phyloP scores from a whole-genome alignment of 768 basidiomycete genomes.

The Hemileccinum impolitum region DNA sequence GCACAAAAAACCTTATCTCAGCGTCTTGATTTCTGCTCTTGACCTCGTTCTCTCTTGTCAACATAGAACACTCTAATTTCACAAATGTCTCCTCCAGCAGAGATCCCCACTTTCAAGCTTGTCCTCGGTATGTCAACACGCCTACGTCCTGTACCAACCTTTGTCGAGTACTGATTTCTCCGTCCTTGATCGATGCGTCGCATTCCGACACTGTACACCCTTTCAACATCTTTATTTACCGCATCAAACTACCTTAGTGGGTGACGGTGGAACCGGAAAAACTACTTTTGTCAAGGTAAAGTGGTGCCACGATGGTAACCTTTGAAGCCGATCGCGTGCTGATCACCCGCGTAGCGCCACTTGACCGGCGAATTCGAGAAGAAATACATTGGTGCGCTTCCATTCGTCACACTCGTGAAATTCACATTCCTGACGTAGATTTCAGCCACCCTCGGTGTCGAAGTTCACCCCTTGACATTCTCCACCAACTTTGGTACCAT shows the following conservation, averaged over 20 bases:
- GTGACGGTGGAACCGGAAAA: conserved; percentile 96
- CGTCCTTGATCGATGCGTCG: conserved; percentile 52
- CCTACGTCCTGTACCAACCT: neutral
- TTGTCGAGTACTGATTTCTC: conserved; percentile 20
- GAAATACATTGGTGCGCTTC: conserved; percentile 90
- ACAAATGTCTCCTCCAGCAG: conserved; percentile 40
- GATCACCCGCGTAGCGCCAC: conserved; percentile 74
- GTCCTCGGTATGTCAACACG: conserved; percentile 75
- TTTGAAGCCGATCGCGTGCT: conserved; percentile 48
- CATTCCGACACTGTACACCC: conserved; percentile 9
- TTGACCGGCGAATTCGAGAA: conserved; percentile 99
- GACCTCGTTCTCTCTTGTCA: conserved; percentile 21
- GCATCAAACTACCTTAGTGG: conserved; percentile 50
- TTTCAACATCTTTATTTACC: neutral
- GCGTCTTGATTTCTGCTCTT: conserved; percentile 33
- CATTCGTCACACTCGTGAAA: conserved; percentile 9
- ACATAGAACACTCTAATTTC: conserved; percentile 23
- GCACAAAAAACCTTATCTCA: conserved; percentile 37
- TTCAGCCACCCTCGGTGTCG: conserved; percentile 97
- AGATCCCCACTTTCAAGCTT: conserved; percentile 93
- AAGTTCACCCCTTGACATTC: conserved; percentile 96
- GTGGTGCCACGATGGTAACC: conserved; percentile 23
- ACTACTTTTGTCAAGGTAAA: conserved; percentile 96
- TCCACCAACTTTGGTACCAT: conserved; percentile 98
- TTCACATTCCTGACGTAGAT: conserved; percentile 11